Conservation (phyloP, 2,329 filamentous ascomycete genomes). For the Magnaporthiopsis incrustans region DNA sequence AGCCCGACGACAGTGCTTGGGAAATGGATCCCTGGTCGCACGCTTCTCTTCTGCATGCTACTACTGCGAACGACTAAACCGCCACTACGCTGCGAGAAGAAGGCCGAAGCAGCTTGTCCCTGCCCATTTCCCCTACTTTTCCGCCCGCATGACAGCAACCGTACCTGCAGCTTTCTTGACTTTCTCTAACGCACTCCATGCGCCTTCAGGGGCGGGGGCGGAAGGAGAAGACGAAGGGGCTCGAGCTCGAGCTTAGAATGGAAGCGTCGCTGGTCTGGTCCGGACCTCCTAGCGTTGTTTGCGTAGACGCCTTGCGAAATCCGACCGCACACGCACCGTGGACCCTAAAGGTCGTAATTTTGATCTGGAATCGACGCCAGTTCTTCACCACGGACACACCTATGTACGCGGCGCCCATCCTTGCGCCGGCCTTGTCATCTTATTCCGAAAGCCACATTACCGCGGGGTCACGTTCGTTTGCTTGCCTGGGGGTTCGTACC, state of each 20-base stretch:
- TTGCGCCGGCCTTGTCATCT: too few species aligned
- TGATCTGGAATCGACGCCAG: background rate
- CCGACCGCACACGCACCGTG: background rate
- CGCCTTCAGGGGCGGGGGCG: background rate
- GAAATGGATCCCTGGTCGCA: too few species aligned
- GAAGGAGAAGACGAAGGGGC: background rate
- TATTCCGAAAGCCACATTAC: too few species aligned
- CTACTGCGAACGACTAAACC: too few species aligned
- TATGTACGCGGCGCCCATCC: too few species aligned
- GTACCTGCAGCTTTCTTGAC: background rate
- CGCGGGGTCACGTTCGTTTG: too few species aligned
- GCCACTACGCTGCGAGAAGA: background rate
- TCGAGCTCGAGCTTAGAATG: background rate
- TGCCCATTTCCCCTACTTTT: too few species aligned
- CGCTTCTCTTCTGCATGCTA: too few species aligned
- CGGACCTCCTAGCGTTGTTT: background rate
- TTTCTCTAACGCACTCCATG: background rate
- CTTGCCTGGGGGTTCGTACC: too few species aligned
- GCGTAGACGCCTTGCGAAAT: background rate
- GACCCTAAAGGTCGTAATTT: background rate
- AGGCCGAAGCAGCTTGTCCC: too few species aligned
- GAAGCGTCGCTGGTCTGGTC: background rate
- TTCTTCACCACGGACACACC: too few species aligned
- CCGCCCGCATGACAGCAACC: background rate
- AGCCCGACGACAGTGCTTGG: background rate